These are phyloP conservation scores for Pulveroboletus sp. DNA, from an alignment of 768 basidiomycete species.

Conservation along the genomic window DNA sequence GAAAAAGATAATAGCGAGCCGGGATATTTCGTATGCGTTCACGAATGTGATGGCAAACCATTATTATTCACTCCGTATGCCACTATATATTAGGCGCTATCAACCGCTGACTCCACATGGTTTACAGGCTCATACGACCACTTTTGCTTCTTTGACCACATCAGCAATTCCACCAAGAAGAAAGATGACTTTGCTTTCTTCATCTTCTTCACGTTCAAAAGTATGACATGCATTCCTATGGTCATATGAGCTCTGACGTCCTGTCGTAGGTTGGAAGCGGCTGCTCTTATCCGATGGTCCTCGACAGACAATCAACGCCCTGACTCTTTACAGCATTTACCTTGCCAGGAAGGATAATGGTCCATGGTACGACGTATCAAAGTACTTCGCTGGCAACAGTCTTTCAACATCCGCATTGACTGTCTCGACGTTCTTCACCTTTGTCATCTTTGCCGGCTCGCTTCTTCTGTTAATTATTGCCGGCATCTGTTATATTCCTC, in stretches of 20 bases:
- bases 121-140: constrained; percentile 88
- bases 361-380: constrained; percentile 64
- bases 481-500: constrained; percentile 87
- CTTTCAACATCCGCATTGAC: constrained; percentile 81
- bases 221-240: constrained; percentile 40
- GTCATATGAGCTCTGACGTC: background rate
- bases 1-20: constrained; percentile 89
- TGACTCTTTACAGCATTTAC: constrained; percentile 93
- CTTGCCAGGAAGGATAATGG: constrained; percentile 50
- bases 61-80: constrained; percentile 92
- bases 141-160: constrained; percentile 98
- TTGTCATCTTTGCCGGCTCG: constrained; percentile 82
- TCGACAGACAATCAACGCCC: constrained; percentile 95
- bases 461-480: constrained; percentile 80
- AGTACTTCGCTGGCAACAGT: constrained; percentile 78
- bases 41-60: constrained; percentile 97
- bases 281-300: constrained; percentile 90
- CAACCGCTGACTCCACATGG: background rate
- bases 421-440: constrained; percentile 87
- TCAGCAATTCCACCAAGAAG: constrained; percentile 91
- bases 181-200: constrained; percentile 99
- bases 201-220: constrained; percentile 99
- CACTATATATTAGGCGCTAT: background rate
- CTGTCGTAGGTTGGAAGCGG: constrained; percentile 74
- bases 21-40: constrained; percentile 97